phyloP scores from a whole-genome alignment of 768 basidiomycete species.

The Pleurotus tuoliensis region DNA sequence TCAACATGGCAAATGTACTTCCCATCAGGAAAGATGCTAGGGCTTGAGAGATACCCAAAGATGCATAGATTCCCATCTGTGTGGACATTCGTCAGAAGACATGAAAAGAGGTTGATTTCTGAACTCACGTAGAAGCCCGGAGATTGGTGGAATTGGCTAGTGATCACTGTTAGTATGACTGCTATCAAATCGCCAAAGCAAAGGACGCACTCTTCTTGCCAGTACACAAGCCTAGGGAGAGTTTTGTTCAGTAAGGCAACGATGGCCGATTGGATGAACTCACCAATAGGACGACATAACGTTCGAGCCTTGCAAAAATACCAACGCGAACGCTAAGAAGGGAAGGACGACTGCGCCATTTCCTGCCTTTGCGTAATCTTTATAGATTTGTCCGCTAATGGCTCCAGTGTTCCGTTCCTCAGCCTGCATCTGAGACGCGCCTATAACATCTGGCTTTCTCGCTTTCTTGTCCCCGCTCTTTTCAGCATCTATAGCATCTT shows the following conservation, averaged over 20 bases:
- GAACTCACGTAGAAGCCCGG: slow-evolving; percentile 68
- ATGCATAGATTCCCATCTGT: slow-evolving; percentile 15
- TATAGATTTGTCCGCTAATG: slow-evolving; percentile 51
- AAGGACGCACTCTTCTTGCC: slow-evolving; percentile 59
- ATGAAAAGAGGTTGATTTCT: background rate
- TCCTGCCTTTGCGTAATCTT: slow-evolving; percentile 65
- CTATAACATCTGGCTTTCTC: slow-evolving; percentile 35
- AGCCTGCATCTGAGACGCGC: slow-evolving; percentile 68
- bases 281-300: slow-evolving; percentile 77
- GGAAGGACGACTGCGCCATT: slow-evolving; percentile 65
- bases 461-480: slow-evolving; percentile 28
- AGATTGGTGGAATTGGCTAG: slow-evolving; percentile 50
- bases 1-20: slow-evolving; percentile 11
- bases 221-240: slow-evolving; percentile 68
- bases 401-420: slow-evolving; percentile 84
- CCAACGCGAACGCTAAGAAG: slow-evolving; percentile 53
- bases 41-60: slow-evolving; percentile 10
- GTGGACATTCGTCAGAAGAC: background rate
- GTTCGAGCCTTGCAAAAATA: slow-evolving; percentile 63
- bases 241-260: slow-evolving; percentile 4
- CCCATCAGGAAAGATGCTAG: slow-evolving; percentile 12
- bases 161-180: slow-evolving; percentile 10
- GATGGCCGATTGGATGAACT: slow-evolving; percentile 15
- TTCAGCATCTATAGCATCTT: slow-evolving; percentile 28
- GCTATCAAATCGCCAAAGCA: background rate